A percentile compares a stretch with the other conserved stretches of the same genome.
Evolutionary conservation across 1,284 basidiomycete species (phyloP).

Genomic region (Laetiporus sulphureus): DNA sequence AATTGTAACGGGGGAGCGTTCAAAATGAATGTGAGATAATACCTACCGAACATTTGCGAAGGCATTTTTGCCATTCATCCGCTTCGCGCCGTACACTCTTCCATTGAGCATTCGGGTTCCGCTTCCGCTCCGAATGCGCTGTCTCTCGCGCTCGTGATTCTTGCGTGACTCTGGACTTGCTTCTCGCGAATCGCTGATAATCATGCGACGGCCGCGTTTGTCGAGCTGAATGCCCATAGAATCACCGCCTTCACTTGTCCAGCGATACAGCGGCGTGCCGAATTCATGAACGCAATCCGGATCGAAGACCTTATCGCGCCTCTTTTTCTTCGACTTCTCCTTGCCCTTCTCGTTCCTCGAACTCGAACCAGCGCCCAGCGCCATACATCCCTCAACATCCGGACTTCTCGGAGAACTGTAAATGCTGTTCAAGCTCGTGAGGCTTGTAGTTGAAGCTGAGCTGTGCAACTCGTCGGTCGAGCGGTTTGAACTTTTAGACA

Average conservation of each 20-base stretch:
- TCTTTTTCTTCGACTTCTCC: slow-evolving; percentile 6
- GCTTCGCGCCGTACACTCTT: slow-evolving; percentile 60
- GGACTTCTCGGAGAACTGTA: slow-evolving; percentile 2
- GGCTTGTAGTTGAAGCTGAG: slow-evolving; percentile 4
- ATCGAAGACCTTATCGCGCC: slow-evolving; percentile 9
- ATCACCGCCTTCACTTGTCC: slow-evolving; percentile 18
- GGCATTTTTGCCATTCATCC: slow-evolving; percentile 21
- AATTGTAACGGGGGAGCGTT: too few relatives aligned
- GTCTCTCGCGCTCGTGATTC: slow-evolving; percentile 11
- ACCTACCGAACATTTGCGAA: slow-evolving; percentile 33
- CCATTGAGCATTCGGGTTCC: slow-evolving; percentile 59
- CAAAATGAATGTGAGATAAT: too few relatives aligned
- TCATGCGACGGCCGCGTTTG: slow-evolving; percentile 11
- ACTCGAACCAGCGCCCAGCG: background rate
- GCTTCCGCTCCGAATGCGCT: slow-evolving; percentile 14
- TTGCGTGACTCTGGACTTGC: slow-evolving; percentile 4
- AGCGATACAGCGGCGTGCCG: slow-evolving; percentile 16
- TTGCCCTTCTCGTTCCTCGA: slow-evolving; percentile 1
- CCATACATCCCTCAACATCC: slow-evolving; percentile 2
- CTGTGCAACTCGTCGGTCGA: slow-evolving; percentile 15
- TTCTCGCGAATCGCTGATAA: background rate
- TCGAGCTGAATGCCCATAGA: slow-evolving; percentile 6
- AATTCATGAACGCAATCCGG: slow-evolving; percentile 12
- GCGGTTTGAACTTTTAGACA: slow-evolving; percentile 11
- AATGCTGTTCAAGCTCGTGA: slow-evolving; percentile 5